A percentile compares a stretch with the other conserved stretches of the same genome.
Evolutionary conservation across 768 basidiomycete genomes (phyloP).

Genomic region (Suillus decipiens): DNA sequence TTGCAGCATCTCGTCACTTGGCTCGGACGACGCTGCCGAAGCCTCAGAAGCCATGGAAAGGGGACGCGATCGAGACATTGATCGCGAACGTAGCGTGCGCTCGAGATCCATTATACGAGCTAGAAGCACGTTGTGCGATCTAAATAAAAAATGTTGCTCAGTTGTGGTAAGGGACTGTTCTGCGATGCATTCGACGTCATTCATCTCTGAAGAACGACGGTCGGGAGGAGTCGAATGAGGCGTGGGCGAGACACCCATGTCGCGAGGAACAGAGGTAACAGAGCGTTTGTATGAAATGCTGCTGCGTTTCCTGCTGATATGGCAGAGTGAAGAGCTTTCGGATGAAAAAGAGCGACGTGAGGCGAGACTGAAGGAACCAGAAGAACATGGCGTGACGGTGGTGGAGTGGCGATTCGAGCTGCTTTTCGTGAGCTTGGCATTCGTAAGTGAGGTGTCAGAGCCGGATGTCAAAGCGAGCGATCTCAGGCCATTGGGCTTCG

Average conservation of each 20-base stretch:
- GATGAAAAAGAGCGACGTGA: conserved; percentile 24
- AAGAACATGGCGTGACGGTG: conserved; percentile 16
- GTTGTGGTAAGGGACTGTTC: conserved; percentile 62
- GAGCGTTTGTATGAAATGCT: conserved; percentile 77
- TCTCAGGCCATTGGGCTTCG: conserved; percentile 48
- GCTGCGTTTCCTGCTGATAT: conserved; percentile 48
- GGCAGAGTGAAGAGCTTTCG: conserved; percentile 26
- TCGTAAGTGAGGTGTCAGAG: conserved; percentile 31
- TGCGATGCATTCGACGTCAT: conserved; percentile 19
- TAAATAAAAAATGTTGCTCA: conserved; percentile 85
- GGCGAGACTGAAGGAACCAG: conserved; percentile 5
- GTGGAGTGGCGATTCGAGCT: conserved; percentile 12
- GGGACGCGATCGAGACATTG: conserved; percentile 47
- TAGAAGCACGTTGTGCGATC: conserved; percentile 80
- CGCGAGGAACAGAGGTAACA: conserved; percentile 31
- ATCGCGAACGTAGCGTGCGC: conserved; percentile 52
- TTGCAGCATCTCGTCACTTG: conserved; percentile 77
- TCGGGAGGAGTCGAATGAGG: conserved; percentile 75
- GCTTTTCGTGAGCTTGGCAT: conserved; percentile 4
- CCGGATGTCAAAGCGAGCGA: conserved; percentile 49
- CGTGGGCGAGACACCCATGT: conserved; percentile 58
- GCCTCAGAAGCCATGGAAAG: conserved; percentile 52
- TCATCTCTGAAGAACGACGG: conserved; percentile 39
- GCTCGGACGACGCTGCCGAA: conserved; percentile 43
- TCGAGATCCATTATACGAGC: conserved; percentile 83